phyloP scores from a whole-genome alignment of 2,329 filamentous ascomycete species.

The Tolypocladium ophioglossoides region DNA sequence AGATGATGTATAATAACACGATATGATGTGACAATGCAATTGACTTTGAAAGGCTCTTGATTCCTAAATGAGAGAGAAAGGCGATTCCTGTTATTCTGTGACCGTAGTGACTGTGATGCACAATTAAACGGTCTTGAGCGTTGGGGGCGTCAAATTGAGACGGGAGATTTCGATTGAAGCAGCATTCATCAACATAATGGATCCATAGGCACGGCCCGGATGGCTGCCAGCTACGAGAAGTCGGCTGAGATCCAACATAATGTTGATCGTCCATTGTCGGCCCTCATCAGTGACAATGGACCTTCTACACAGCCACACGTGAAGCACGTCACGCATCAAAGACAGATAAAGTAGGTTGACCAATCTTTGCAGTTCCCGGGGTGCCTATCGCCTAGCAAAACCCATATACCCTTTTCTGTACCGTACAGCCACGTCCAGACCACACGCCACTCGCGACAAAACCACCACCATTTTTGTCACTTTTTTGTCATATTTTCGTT shows the following conservation, averaged over 20 bases:
- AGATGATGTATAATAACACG: neutral
- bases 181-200: too few species aligned
- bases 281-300: neutral
- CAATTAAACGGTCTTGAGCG: too few species aligned
- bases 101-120: too few species aligned
- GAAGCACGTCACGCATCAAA: neutral
- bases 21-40: too few species aligned
- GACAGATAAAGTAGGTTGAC: neutral
- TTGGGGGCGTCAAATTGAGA: too few species aligned
- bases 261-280: neutral
- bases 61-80: too few species aligned
- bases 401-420: neutral
- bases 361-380: neutral
- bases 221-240: neutral
- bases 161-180: too few species aligned
- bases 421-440: neutral
- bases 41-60: too few species aligned
- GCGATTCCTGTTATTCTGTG: too few species aligned
- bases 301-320: neutral
- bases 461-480: neutral
- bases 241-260: neutral
- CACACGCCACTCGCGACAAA: neutral
- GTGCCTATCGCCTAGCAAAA: neutral
- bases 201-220: neutral
- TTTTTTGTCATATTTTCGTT: neutral